A percentile compares a stretch with the other conserved stretches of the same genome.
phyloP scores from a whole-genome alignment of 1,284 basidiomycete species.

The Sporisorium reilianum region DNA sequence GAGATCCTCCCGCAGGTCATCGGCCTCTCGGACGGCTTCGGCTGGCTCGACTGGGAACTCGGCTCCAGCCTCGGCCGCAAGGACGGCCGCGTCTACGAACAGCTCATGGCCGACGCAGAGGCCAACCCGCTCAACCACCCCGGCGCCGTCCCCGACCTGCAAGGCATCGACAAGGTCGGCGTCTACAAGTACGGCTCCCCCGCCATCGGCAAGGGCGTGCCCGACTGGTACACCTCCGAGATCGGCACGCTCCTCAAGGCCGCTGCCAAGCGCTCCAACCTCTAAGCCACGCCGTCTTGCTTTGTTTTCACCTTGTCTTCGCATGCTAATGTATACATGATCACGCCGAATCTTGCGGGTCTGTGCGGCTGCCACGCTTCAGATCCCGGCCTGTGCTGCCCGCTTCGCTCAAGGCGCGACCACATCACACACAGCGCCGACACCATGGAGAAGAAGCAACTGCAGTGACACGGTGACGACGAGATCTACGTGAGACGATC shows the following conservation, averaged over 20 bases:
- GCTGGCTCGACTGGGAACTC: slow-evolving; percentile 81
- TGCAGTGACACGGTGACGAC: slow-evolving; percentile 5
- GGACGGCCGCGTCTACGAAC: slow-evolving; percentile 79
- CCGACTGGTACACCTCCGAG: slow-evolving; percentile 54
- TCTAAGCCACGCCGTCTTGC: slow-evolving; percentile 11
- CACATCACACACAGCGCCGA: too few species aligned
- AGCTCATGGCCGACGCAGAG: slow-evolving; percentile 77
- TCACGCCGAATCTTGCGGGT: too few species aligned
- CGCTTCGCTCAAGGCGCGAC: too few species aligned
- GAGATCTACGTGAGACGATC: slow-evolving; percentile 1
- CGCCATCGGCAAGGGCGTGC: slow-evolving; percentile 56
- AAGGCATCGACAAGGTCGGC: slow-evolving; percentile 48
- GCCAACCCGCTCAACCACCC: slow-evolving; percentile 76
- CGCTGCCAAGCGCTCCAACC: slow-evolving; percentile 39
- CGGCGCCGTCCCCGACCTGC: slow-evolving; percentile 21
- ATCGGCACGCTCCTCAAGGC: slow-evolving; percentile 55
- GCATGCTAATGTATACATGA: too few species aligned
- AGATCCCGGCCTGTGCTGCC: too few species aligned
- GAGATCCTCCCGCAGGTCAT: slow-evolving; percentile 78
- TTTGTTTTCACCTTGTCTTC: too few species aligned
- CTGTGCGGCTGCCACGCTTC: too few species aligned
- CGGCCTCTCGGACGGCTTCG: slow-evolving; percentile 80
- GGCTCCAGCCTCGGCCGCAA: slow-evolving; percentile 75
- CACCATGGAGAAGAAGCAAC: background rate
- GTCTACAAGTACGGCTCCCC: slow-evolving; percentile 48